Evolutionary conservation across 768 basidiomycete genomes (phyloP).

Genomic region (Gloeopeniophorella convolvens): DNA sequence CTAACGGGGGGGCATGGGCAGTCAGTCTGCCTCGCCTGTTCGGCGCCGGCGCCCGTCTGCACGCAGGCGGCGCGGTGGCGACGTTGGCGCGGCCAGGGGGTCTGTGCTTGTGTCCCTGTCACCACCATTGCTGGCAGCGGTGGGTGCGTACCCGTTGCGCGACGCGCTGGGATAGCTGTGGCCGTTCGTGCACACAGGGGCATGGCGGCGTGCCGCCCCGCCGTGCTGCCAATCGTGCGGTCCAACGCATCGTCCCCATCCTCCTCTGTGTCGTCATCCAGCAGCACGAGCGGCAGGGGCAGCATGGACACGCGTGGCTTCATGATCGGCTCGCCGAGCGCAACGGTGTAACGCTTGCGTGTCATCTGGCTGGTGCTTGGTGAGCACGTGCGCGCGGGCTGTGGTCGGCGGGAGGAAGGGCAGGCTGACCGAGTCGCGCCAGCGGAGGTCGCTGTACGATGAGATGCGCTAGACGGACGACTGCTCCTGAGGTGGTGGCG

Average conservation of each 20-base stretch:
- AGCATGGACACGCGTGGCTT: conserved; percentile 21
- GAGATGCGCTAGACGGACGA: conserved; percentile 5
- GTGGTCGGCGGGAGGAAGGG: conserved; percentile 43
- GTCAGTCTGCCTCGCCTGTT: too few relatives aligned
- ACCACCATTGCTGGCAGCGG: not conserved
- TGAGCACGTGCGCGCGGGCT: conserved; percentile 45
- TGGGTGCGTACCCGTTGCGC: conserved; percentile 19
- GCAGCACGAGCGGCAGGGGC: conserved; percentile 20
- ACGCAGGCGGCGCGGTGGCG: conserved; percentile 1
- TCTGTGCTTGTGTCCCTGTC: conserved; percentile 14
- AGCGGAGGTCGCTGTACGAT: conserved; percentile 25
- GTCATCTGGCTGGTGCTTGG: conserved; percentile 59
- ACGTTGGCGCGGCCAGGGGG: not conserved
- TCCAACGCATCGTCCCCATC: conserved; percentile 35
- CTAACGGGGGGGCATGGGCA: too few relatives aligned
- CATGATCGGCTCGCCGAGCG: conserved; percentile 68
- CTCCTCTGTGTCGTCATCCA: conserved; percentile 20
- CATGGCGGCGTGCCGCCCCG: conserved; percentile 35
- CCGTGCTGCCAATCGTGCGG: conserved; percentile 50
- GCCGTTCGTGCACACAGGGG: conserved; percentile 34
- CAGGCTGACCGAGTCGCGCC: conserved; percentile 51
- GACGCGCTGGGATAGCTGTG: conserved; percentile 18
- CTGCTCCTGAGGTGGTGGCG: conserved; percentile 30
- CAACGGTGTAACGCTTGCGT: conserved; percentile 81
- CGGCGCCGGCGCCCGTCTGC: not conserved